These are phyloP conservation scores for Aspergillus panamensis DNA, from an alignment of 495 filamentous ascomycete genomes.

Conservation along the genomic window DNA sequence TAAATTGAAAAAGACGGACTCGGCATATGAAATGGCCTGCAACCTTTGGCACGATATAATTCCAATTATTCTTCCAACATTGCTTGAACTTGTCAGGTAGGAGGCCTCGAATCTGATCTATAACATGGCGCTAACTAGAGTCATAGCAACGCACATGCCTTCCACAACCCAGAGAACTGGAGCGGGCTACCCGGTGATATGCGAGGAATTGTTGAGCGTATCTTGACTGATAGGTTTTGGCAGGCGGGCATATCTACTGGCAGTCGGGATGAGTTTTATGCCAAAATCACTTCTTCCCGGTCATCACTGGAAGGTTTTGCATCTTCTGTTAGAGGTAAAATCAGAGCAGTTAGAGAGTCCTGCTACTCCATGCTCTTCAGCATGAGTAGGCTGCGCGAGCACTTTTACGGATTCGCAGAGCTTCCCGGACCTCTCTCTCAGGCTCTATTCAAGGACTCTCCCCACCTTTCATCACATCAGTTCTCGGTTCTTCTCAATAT, in stretches of 20 bases:
- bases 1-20: constrained; percentile 66
- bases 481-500: constrained; percentile 85
- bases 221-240: constrained; percentile 96
- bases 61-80: constrained; percentile 75
- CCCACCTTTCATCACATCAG: constrained; percentile 86
- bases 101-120: constrained; percentile 4
- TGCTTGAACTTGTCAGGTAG: constrained; percentile 81
- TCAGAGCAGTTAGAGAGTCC: constrained; percentile 84
- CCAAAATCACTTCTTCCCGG: constrained; percentile 82
- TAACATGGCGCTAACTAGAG: constrained; percentile 13
- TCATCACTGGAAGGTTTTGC: constrained; percentile 88
- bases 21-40: constrained; percentile 66
- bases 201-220: constrained; percentile 69
- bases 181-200: constrained; percentile 71
- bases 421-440: constrained; percentile 80
- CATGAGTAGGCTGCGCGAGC: constrained; percentile 80
- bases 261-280: constrained; percentile 94
- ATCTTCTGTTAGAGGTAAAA: constrained; percentile 82
- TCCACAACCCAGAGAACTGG: constrained; percentile 87
- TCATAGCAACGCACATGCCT: constrained; percentile 82
- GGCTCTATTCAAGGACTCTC: constrained; percentile 78
- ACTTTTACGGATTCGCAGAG: constrained; percentile 85
- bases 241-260: constrained; percentile 95
- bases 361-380: constrained; percentile 92
- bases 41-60: constrained; percentile 79